Percentiles rank a stretch among this genome's conserved stretches.
Evolutionary conservation across 129 eudicot genomes (phyloP).

Genomic region (Kitagawia praeruptora): DNA sequence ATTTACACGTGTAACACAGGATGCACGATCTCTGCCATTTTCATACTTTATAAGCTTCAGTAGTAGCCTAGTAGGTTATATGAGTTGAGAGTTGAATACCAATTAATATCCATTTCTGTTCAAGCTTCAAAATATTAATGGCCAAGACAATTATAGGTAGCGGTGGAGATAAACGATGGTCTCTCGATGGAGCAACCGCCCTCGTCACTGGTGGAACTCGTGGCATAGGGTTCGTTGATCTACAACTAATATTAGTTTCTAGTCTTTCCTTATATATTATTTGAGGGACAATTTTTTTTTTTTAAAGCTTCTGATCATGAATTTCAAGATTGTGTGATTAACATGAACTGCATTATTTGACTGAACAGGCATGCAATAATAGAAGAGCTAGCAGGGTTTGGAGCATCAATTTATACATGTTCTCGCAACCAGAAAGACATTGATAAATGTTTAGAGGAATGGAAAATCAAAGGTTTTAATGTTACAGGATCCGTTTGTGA

Average conservation of each 20-base stretch:
- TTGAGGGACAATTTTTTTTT: no score
- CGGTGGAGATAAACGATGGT: conserved; percentile 28
- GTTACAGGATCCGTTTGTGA: conserved; percentile 42
- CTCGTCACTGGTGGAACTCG: conserved; percentile 51
- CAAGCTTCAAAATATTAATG: background rate
- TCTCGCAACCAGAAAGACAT: conserved; percentile 36
- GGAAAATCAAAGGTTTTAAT: conserved; percentile 34
- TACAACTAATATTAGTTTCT: no score
- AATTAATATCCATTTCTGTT: background rate
- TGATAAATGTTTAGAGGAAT: conserved; percentile 26
- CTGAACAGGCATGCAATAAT: conserved; percentile 16
- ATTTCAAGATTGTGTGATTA: background rate
- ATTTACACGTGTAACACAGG: no score
- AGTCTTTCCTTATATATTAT: no score
- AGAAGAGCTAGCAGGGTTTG: conserved; percentile 26
- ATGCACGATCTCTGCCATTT: no score
- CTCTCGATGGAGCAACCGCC: conserved; percentile 38
- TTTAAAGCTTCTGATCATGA: background rate
- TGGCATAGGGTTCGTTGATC: conserved; percentile 32
- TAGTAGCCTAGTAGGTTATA: no score
- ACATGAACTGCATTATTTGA: background rate
- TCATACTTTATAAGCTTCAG: no score
- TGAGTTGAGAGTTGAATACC: no score
- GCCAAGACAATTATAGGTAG: background rate
- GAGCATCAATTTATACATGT: conserved; percentile 34